A percentile compares a stretch with the other conserved stretches of the same genome.
phyloP scores from a whole-genome alignment of 192 early-diverging fungal species.

The Coemansia sp. region DNA sequence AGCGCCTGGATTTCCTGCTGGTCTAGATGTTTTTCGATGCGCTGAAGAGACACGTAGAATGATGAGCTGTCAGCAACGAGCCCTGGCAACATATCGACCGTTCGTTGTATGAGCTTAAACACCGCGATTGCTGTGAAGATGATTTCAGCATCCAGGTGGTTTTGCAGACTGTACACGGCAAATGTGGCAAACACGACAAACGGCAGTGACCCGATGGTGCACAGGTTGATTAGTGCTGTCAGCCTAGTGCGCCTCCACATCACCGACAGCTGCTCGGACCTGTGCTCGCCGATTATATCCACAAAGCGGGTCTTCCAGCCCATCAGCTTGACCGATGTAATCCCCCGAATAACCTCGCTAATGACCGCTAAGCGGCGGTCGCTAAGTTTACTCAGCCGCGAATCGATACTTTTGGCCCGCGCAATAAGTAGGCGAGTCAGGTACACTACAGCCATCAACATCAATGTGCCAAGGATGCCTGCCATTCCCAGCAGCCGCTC shows the following conservation, averaged over 20 bases:
- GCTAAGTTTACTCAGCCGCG: slow-evolving; percentile 52
- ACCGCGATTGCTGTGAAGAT: slow-evolving; percentile 71
- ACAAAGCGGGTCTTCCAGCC: slow-evolving; percentile 76
- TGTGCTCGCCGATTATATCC: slow-evolving; percentile 58
- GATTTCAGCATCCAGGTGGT: slow-evolving; percentile 58
- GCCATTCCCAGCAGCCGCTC: slow-evolving; percentile 73
- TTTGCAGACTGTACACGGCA: slow-evolving; percentile 57
- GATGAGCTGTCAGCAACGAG: slow-evolving; percentile 56
- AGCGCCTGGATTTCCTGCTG: slow-evolving; percentile 66
- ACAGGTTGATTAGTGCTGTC: slow-evolving; percentile 58
- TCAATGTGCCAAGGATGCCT: slow-evolving; percentile 68
- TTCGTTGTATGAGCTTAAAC: slow-evolving; percentile 63
- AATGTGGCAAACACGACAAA: slow-evolving; percentile 59
- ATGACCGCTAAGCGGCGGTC: slow-evolving; percentile 74
- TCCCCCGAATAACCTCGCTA: slow-evolving; percentile 81
- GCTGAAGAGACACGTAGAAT: slow-evolving; percentile 58
- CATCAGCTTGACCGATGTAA: slow-evolving; percentile 88
- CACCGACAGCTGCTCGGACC: slow-evolving; percentile 57
- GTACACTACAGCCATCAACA: slow-evolving; percentile 61
- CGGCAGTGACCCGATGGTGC: slow-evolving; percentile 57
- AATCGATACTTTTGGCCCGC: slow-evolving; percentile 54
- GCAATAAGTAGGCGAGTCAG: slow-evolving; percentile 51
- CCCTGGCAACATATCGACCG: slow-evolving; percentile 59
- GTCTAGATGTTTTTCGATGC: slow-evolving; percentile 68
- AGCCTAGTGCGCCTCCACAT: slow-evolving; percentile 43